Conservation (phyloP, 768 basidiomycete genomes). For the Rhodotorula paludigena region DNA sequence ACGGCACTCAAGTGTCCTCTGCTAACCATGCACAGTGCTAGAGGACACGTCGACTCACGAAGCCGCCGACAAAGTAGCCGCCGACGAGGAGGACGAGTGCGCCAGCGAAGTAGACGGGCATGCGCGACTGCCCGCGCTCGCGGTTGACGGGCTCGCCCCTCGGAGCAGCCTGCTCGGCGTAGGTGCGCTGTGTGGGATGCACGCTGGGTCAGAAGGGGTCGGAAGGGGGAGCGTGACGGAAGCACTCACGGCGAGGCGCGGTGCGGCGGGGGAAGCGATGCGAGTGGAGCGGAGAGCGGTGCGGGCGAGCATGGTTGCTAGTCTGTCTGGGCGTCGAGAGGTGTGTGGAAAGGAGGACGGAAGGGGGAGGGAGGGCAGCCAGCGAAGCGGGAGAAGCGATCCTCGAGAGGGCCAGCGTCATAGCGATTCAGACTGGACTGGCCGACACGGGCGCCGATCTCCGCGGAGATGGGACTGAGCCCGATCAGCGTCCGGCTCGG, state of each 20-base stretch:
- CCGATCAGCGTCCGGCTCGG: too few relatives aligned
- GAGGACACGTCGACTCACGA: not conserved
- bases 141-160: slow-evolving; percentile 30
- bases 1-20: too few relatives aligned
- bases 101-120: slow-evolving; percentile 22
- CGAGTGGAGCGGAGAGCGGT: not conserved
- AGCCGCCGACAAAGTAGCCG: slow-evolving; percentile 23
- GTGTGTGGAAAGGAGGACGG: not conserved
- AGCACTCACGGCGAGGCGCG: slow-evolving; percentile 1
- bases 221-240: not conserved
- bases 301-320: not conserved
- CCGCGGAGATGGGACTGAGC: too few relatives aligned
- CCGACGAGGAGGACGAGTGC: slow-evolving; percentile 26
- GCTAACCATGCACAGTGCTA: too few relatives aligned
- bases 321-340: not conserved
- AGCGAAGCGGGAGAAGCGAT: not conserved
- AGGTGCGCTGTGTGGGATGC: not conserved
- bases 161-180: slow-evolving; percentile 14
- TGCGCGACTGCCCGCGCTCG: slow-evolving; percentile 17
- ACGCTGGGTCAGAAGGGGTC: slow-evolving; percentile 1
- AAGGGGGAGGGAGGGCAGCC: not conserved
- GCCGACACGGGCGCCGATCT: too few relatives aligned
- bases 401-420: too few relatives aligned
- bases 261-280: not conserved
- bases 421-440: too few relatives aligned